A percentile compares a stretch with the other conserved stretches of the same genome.
Evolutionary conservation across 1,284 basidiomycete genomes (phyloP).

Genomic region (Crucibulum cyathiforme): DNA sequence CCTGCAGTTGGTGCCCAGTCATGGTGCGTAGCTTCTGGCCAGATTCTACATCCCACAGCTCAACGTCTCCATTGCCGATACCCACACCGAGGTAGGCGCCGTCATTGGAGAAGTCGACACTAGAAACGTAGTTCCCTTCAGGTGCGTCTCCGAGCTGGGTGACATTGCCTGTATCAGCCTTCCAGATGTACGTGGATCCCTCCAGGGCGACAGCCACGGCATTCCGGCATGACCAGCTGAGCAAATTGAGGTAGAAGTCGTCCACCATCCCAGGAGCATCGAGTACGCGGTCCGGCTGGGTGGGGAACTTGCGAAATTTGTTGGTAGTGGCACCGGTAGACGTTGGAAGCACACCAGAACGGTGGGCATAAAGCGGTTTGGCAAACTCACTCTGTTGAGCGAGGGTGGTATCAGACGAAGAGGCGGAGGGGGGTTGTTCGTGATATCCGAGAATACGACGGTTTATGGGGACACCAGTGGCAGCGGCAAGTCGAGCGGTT

Average conservation of each 20-base stretch:
- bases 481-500: slow-evolving; percentile 75
- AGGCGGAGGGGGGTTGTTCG: slow-evolving; percentile 73
- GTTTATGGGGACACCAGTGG: slow-evolving; percentile 75
- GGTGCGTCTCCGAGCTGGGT: slow-evolving; percentile 78
- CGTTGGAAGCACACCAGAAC: slow-evolving; percentile 64
- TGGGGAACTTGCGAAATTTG: slow-evolving; percentile 81
- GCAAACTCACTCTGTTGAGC: slow-evolving; percentile 76
- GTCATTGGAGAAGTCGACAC: slow-evolving; percentile 87
- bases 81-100: slow-evolving; percentile 90
- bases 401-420: slow-evolving; percentile 71
- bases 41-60: slow-evolving; percentile 94
- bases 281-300: slow-evolving; percentile 87
- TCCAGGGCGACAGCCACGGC: slow-evolving; percentile 88
- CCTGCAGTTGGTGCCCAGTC: slow-evolving; percentile 81
- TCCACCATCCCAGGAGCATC: slow-evolving; percentile 96
- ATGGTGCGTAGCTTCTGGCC: slow-evolving; percentile 87
- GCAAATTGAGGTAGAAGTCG: slow-evolving; percentile 96
- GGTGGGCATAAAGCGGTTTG: slow-evolving; percentile 70
- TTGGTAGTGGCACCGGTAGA: slow-evolving; percentile 67
- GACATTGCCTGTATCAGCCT: slow-evolving; percentile 88
- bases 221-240: slow-evolving; percentile 90
- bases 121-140: slow-evolving; percentile 76
- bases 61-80: slow-evolving; percentile 84
- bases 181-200: slow-evolving; percentile 89
- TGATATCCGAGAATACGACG: slow-evolving; percentile 80